Percentiles rank a stretch among this genome's conserved stretches.
These are phyloP conservation scores for Eutrema salsugineum DNA, from an alignment of 441 rosid genomes.

Conservation along the genomic window DNA sequence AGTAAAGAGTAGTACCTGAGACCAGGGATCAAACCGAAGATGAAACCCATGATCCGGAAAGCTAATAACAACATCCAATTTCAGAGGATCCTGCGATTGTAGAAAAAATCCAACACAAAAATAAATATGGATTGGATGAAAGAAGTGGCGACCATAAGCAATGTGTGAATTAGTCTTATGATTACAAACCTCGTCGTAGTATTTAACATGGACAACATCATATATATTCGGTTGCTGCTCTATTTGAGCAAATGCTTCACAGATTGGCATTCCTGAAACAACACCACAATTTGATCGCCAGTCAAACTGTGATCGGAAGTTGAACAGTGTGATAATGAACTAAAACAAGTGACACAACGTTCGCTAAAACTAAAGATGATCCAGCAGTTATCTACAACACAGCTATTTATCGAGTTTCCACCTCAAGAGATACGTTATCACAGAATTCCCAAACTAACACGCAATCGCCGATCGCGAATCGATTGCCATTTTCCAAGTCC, in stretches of 20 bases:
- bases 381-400: not conserved
- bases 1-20: constrained; percentile 56
- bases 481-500: not conserved
- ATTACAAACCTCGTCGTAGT: constrained; percentile 72
- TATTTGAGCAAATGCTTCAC: constrained; percentile 88
- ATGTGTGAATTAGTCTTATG: not conserved
- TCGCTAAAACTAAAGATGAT: constrained; percentile 12
- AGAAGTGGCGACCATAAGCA: not conserved
- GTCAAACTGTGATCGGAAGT: constrained; percentile 2
- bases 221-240: constrained; percentile 93
- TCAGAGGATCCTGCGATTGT: constrained; percentile 73
- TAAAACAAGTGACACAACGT: not conserved
- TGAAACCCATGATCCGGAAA: constrained; percentile 98
- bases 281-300: constrained; percentile 11
- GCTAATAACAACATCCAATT: constrained; percentile 83
- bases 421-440: not conserved
- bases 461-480: constrained; percentile 29
- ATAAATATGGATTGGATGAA: not conserved
- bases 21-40: constrained; percentile 96
- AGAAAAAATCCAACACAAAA: not conserved
- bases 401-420: not conserved
- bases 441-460: not conserved
- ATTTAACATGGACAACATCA: constrained; percentile 94
- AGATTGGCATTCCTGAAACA: constrained; percentile 83
- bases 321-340: not conserved